Conservation (phyloP, 495 filamentous ascomycete species). For the Talaromyces proteolyticus region DNA sequence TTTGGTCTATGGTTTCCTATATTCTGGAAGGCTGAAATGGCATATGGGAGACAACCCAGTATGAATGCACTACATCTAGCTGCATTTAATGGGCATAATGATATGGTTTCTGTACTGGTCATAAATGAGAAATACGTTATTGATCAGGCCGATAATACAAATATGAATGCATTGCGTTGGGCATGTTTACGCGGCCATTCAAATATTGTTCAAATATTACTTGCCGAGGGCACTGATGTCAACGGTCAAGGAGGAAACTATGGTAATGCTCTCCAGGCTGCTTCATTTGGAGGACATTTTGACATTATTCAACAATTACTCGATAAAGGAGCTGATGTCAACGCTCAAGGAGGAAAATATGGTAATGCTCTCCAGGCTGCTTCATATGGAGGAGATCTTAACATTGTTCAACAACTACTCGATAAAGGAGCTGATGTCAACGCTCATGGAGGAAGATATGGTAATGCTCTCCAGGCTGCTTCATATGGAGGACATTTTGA, state of each 20-base stretch:
- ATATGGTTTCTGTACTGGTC: constrained; percentile 10
- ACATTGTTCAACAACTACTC: constrained; percentile 16
- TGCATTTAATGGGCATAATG: constrained; percentile 14
- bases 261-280: neutral
- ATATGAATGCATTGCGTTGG: constrained; percentile 13
- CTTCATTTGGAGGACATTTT: neutral
- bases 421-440: constrained; percentile 18
- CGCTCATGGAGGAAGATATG: constrained; percentile 9
- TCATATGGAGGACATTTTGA: constrained; percentile 7
- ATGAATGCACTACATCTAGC: constrained; percentile 12
- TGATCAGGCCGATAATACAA: constrained; percentile 5
- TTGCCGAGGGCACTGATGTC: constrained; percentile 14
- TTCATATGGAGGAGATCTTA: constrained; percentile 8
- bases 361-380: constrained; percentile 14
- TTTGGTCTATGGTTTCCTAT: constrained; percentile 13
- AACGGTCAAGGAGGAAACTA: too few relatives aligned
- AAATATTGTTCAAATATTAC: constrained; percentile 13
- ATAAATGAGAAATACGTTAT: constrained; percentile 2
- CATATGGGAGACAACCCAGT: neutral
- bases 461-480: constrained; percentile 16
- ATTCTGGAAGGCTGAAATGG: constrained; percentile 10
- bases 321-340: too few relatives aligned
- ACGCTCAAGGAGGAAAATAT: constrained; percentile 7
- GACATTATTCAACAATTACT: neutral
- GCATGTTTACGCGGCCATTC: constrained; percentile 15